Conservation (phyloP, 2,329 filamentous ascomycete genomes). For the Hymenoscyphus scutula region DNA sequence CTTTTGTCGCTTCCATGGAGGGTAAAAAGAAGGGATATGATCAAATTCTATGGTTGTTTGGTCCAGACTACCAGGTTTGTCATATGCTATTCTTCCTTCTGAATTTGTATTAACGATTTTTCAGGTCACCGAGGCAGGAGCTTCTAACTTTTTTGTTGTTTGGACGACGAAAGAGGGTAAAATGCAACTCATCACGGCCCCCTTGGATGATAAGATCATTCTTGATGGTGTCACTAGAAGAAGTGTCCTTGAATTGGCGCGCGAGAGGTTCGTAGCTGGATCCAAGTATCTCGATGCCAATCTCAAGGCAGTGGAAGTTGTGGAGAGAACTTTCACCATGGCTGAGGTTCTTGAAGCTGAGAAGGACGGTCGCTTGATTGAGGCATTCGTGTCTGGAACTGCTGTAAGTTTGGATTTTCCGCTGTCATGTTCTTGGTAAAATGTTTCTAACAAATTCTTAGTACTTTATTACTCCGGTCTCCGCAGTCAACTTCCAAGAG, state of each 20-base stretch:
- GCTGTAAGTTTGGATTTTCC: conserved; percentile 42
- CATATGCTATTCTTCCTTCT: background rate
- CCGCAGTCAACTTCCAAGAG: conserved; percentile 64
- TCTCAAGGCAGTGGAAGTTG: conserved; percentile 59
- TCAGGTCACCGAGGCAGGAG: conserved; percentile 85
- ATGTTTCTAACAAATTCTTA: background rate
- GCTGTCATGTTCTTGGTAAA: background rate
- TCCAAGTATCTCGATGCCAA: conserved; percentile 29
- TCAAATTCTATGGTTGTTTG: conserved; percentile 91
- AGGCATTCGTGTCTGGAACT: conserved; percentile 83
- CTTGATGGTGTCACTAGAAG: conserved; percentile 81
- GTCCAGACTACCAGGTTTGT: conserved; percentile 47
- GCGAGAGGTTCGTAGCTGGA: conserved; percentile 53
- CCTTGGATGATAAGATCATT: conserved; percentile 78
- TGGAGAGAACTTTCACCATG: conserved; percentile 81
- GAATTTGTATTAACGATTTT: conserved; percentile 27
- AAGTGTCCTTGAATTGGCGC: conserved; percentile 72
- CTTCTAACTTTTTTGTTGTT: conserved; percentile 87
- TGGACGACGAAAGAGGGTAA: conserved; percentile 66
- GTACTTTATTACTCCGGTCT: conserved; percentile 71
- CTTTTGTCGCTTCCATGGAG: conserved; percentile 71
- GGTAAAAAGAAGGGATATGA: conserved; percentile 72
- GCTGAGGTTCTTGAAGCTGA: conserved; percentile 70
- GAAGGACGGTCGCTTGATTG: conserved; percentile 72
- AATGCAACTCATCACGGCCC: conserved; percentile 75